Base-by-base conservation (phyloP, 2,329 filamentous ascomycete genomes). In the Fusarium gaditjirri region DNA sequence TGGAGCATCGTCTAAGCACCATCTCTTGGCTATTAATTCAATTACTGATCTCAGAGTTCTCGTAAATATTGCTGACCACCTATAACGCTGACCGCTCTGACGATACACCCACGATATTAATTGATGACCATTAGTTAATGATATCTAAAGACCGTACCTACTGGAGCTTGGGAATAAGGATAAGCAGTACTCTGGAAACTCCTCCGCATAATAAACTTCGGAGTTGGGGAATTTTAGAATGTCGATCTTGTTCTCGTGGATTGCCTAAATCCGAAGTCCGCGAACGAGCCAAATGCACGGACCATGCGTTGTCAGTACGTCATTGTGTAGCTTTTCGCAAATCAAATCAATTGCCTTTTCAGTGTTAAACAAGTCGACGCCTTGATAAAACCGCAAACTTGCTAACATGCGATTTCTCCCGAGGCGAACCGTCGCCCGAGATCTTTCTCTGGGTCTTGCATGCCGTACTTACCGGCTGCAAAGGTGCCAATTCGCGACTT, bases 401-500 rank as follows among this genome's bases (percentile, higher is more conserved):
- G 38, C 58, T 69, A 61, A 68, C 35, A 77, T 77, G 74, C 71
- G 73, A 65, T 62, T 76, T 58, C 76, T 76, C 47, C 68, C 77
- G 68, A 74, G 61, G 62, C 72, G 73, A 39, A 50, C 59, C 27
- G 50, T 77, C 47, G 62, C 70, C 59, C 52, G 64, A 57, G 65
- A 69, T 58, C 44, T 65, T 50, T 62, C 67, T 16, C 44, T 70
- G 14, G 61, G 67, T 57, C 61, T 72, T 60, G 47, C 77, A 65
- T 83, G 79, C 73, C 78, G 77, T 19, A 78, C 70, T 67, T 80
- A 77, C 66, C 79, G 77, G 43, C 75, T 77, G 46, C 79, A 79
- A 52, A 79, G 76, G 49, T 78, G 79, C 31, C 76, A 70, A 55
- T 81, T 81, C 60, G 77, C 78, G 49, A 76, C 75, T 65, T 74